phyloP scores from a whole-genome alignment of 371 early-diverging fungal genomes.

The Actinomucor elegans region DNA sequence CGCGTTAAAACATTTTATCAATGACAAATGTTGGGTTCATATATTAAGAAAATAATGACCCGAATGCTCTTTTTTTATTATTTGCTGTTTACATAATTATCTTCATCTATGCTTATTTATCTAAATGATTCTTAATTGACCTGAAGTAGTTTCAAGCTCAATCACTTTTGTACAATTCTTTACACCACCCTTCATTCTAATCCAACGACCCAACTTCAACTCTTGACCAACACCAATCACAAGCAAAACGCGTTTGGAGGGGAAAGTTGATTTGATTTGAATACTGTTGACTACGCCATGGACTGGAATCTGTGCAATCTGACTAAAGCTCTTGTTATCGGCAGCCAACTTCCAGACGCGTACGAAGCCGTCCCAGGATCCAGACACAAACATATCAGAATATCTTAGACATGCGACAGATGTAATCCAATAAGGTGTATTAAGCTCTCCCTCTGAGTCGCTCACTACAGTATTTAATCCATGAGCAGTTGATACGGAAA shows the following conservation, averaged over 20 bases:
- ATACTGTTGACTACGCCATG: conserved; percentile 56
- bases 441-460: conserved; percentile 42
- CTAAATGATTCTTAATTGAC: conserved; percentile 15
- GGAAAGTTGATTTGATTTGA: conserved; percentile 49
- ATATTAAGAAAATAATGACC: no score
- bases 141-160: conserved; percentile 32
- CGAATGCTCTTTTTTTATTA: no score
- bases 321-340: conserved; percentile 67
- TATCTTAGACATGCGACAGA: conserved; percentile 79
- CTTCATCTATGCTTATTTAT: neutral
- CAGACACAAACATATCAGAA: conserved; percentile 89
- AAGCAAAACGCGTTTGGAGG: conserved; percentile 58
- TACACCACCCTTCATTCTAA: conserved; percentile 59
- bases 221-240: conserved; percentile 86
- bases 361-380: conserved; percentile 88
- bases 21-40: no score
- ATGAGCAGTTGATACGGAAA: conserved; percentile 75
- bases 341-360: conserved; percentile 83
- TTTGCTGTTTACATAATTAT: no score
- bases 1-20: no score
- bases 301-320: conserved; percentile 59
- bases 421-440: conserved; percentile 81
- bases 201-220: conserved; percentile 91
- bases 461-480: conserved; percentile 56
- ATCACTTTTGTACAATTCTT: conserved; percentile 68